Conservation (phyloP, 1,284 basidiomycete genomes). For the Trichosporon sp. region DNA sequence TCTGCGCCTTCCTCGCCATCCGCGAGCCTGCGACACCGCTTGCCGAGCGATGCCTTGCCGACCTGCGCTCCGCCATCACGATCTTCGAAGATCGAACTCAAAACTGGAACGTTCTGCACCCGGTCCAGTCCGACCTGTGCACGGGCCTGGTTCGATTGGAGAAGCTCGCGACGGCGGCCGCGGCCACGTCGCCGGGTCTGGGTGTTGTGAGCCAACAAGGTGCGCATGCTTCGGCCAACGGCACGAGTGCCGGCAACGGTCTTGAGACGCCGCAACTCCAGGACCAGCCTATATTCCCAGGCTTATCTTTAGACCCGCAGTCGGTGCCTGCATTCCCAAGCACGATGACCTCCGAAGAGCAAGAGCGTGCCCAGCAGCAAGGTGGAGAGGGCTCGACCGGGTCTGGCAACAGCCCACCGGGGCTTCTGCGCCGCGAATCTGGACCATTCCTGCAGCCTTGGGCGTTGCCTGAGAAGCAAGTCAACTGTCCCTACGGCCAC, state of each 20-base stretch:
- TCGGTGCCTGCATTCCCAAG: background rate
- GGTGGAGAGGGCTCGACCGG: background rate
- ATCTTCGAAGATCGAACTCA: constrained; percentile 39
- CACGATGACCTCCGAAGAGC: background rate
- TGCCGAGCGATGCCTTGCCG: constrained; percentile 38
- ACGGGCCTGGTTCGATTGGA: constrained; percentile 43
- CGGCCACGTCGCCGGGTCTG: constrained; percentile 6
- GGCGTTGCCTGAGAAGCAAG: constrained; percentile 8
- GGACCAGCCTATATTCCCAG: constrained; percentile 2
- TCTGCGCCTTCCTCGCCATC: constrained; percentile 46
- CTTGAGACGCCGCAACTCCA: background rate
- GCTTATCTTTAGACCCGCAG: background rate
- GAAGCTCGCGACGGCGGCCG: constrained; percentile 32
- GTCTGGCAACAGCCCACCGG: background rate
- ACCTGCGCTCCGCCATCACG: constrained; percentile 38
- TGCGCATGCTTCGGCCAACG: background rate
- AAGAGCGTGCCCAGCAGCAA: background rate
- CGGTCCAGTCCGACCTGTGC: constrained; percentile 44
- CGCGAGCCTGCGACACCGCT: constrained; percentile 39
- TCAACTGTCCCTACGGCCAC: constrained; percentile 4
- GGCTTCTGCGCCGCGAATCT: constrained; percentile 1
- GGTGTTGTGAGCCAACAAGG: constrained; percentile 2
- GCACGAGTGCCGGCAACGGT: background rate
- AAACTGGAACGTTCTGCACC: constrained; percentile 42
- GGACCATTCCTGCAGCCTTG: constrained; percentile 20